Conservation (phyloP, 208 protist species). For the Leishmania lainsoni region DNA sequence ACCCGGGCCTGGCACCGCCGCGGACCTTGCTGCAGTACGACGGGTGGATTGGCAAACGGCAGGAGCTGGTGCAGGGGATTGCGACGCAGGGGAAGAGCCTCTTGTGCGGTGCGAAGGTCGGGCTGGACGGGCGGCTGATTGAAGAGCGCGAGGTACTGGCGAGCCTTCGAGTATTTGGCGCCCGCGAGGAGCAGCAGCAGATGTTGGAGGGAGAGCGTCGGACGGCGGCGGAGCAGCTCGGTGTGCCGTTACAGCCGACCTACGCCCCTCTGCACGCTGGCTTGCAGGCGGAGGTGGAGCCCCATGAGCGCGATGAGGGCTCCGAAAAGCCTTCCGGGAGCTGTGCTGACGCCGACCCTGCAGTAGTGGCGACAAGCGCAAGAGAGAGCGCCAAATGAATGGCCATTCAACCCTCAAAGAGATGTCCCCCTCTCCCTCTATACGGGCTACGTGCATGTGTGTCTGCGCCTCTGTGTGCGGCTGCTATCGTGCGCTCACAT, state of each 20-base stretch:
- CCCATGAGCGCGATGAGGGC: background rate
- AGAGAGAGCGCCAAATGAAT: background rate
- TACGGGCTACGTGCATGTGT: background rate
- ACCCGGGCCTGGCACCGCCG: slow-evolving; percentile 78
- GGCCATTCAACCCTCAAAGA: too few relatives aligned
- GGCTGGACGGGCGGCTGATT: slow-evolving; percentile 69
- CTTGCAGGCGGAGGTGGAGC: slow-evolving; percentile 18
- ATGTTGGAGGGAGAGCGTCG: slow-evolving; percentile 56
- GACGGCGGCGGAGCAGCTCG: slow-evolving; percentile 44
- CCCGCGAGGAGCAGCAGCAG: slow-evolving; percentile 40
- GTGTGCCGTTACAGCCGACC: slow-evolving; percentile 2
- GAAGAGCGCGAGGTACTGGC: slow-evolving; percentile 62
- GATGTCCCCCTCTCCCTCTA: background rate
- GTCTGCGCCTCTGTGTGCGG: background rate
- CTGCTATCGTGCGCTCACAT: background rate
- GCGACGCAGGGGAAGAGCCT: slow-evolving; percentile 76
- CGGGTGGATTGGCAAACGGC: slow-evolving; percentile 81
- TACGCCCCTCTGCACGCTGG: slow-evolving; percentile 48
- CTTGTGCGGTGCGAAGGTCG: slow-evolving; percentile 46
- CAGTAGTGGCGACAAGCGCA: background rate
- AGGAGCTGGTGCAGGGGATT: slow-evolving; percentile 76
- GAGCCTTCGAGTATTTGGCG: slow-evolving; percentile 68
- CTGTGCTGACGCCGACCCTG: background rate
- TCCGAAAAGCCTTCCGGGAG: background rate
- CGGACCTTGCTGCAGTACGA: slow-evolving; percentile 68